Evolutionary conservation across 768 basidiomycete species (phyloP).

Genomic region (Holtermannia corniformis): DNA sequence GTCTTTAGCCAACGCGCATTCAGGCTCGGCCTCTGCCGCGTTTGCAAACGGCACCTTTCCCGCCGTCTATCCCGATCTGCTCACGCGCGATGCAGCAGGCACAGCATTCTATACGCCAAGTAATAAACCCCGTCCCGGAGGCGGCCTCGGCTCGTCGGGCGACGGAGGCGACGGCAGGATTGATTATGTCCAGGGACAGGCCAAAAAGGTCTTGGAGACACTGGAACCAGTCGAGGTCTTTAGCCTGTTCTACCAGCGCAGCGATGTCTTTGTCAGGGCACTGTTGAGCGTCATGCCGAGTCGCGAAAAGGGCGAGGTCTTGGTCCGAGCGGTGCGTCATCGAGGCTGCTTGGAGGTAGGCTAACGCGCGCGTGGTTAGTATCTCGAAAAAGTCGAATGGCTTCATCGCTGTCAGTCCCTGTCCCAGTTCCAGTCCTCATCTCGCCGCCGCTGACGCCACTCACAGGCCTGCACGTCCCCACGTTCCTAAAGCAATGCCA

Average conservation of each 20-base stretch:
- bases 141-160: not conserved
- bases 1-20: not conserved
- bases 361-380: conserved; percentile 14
- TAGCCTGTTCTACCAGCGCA: conserved; percentile 34
- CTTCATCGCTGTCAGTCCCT: conserved; percentile 38
- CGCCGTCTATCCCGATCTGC: not conserved
- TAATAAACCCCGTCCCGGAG: not conserved
- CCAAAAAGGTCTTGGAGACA: conserved; percentile 22
- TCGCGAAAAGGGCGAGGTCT: conserved; percentile 30
- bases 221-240: conserved; percentile 36
- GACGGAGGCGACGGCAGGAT: conserved; percentile 10
- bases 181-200: conserved; percentile 7
- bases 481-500: conserved; percentile 40
- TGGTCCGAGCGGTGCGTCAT: conserved; percentile 32
- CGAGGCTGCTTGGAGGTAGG: not conserved
- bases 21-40: not conserved
- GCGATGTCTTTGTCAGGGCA: conserved; percentile 32
- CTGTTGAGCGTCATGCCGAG: conserved; percentile 31
- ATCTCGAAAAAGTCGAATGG: conserved; percentile 40
- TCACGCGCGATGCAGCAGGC: not conserved
- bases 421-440: too few species aligned
- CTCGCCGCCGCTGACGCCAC: not conserved
- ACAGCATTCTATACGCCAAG: not conserved
- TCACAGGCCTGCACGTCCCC: conserved; percentile 37
- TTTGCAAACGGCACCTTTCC: not conserved